Percentiles rank a stretch among this genome's conserved stretches.
Conservation (phyloP, 257 asterid genomes). For the Salvia hispanica region DNA sequence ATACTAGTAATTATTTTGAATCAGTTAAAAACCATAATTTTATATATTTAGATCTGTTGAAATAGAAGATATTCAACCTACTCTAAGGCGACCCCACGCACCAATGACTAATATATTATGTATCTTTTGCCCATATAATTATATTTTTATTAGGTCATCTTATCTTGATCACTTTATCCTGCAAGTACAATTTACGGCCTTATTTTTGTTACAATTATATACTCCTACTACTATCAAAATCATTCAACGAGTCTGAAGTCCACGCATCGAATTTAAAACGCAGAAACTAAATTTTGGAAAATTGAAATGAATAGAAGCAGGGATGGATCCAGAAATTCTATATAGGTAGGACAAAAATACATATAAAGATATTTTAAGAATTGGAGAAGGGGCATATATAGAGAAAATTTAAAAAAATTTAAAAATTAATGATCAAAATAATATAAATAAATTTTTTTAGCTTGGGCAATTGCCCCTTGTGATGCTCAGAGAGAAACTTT, state of each 20-base stretch:
- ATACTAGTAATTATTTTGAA: too few species aligned
- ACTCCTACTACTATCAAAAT: background rate
- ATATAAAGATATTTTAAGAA: too few species aligned
- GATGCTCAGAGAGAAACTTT: too few species aligned
- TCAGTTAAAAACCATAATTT: too few species aligned
- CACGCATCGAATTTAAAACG: slow-evolving; percentile 7
- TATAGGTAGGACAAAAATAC: too few species aligned
- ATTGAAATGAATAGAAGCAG: too few species aligned
- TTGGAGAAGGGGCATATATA: too few species aligned
- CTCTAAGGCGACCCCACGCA: slow-evolving; percentile 5
- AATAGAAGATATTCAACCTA: slow-evolving; percentile 12
- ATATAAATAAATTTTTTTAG: too few species aligned
- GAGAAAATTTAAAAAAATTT: too few species aligned
- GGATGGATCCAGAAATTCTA: too few species aligned
- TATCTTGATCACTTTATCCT: slow-evolving; percentile 36
- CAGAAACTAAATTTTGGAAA: background rate
- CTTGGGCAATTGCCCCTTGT: too few species aligned
- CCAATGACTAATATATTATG: background rate
- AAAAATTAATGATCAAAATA: too few species aligned
- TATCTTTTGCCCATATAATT: slow-evolving; percentile 13
- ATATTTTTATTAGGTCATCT: slow-evolving; percentile 1
- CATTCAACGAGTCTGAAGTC: slow-evolving; percentile 15
- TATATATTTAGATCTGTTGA: background rate
- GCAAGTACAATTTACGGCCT: slow-evolving; percentile 38
- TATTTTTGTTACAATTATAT: slow-evolving; percentile 16